phyloP scores from a whole-genome alignment of 176 grass and related monocot genomes.

The Phoenix roebelenii region DNA sequence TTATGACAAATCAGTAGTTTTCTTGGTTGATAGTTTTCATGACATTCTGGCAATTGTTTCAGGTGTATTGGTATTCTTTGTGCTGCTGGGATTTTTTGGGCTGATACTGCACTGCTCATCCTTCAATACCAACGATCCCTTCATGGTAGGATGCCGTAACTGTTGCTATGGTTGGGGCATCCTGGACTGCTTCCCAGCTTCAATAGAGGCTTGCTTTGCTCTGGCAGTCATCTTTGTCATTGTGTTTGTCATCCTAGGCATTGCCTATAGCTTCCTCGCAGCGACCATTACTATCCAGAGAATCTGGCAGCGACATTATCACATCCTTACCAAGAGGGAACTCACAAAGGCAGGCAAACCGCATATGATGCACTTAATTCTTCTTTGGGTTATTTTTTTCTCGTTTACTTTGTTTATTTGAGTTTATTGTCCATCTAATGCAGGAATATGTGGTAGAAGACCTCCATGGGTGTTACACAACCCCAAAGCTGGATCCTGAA shows the following conservation, averaged over 20 bases:
- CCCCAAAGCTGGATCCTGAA: constrained; percentile 74
- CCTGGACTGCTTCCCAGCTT: constrained; percentile 85
- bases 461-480: constrained; percentile 57
- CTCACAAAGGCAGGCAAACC: constrained; percentile 68
- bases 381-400: not conserved
- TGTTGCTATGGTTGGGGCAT: constrained; percentile 98
- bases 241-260: constrained; percentile 76
- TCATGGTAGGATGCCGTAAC: constrained; percentile 74
- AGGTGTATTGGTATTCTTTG: constrained; percentile 91
- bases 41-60: constrained; percentile 14
- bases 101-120: constrained; percentile 84
- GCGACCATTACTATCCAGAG: constrained; percentile 85
- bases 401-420: not conserved
- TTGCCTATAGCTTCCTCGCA: constrained; percentile 83
- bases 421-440: not conserved
- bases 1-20: too few relatives aligned
- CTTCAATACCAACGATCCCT: constrained; percentile 75
- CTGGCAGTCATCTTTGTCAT: constrained; percentile 81
- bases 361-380: not conserved
- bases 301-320: constrained; percentile 98
- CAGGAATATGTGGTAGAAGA: constrained; percentile 97
- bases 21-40: too few relatives aligned
- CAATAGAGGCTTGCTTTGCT: constrained; percentile 88
- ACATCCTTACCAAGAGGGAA: constrained; percentile 91
- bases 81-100: constrained; percentile 84